Conservation (phyloP, 768 basidiomycete genomes). For the Tricholoma sp. region DNA sequence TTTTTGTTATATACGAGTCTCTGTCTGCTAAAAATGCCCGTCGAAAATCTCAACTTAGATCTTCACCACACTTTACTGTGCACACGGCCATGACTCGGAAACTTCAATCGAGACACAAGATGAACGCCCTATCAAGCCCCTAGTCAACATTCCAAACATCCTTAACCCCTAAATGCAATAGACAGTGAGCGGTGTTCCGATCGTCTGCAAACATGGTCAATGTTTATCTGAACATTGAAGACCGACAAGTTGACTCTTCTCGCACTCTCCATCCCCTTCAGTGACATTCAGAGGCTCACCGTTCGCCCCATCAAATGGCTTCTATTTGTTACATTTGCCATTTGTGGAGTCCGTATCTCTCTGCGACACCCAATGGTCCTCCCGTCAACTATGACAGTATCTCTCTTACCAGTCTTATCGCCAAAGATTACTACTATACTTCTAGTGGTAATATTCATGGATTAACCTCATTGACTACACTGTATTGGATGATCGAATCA, state of each 20-base stretch:
- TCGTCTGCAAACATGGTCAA: no score
- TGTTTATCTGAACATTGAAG: neutral
- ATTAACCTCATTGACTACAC: neutral
- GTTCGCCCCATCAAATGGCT: neutral
- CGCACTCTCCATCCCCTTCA: neutral
- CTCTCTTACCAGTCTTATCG: neutral
- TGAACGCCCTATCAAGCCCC: no score
- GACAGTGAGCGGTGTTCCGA: no score
- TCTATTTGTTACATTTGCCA: neutral
- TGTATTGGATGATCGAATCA: neutral
- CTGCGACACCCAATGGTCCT: conserved; percentile 7
- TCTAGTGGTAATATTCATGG: neutral
- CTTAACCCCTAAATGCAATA: no score
- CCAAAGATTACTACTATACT: neutral
- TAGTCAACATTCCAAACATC: no score
- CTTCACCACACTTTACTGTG: no score
- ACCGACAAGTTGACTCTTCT: neutral
- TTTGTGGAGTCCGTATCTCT: neutral
- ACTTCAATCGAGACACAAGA: no score
- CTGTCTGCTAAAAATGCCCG: no score
- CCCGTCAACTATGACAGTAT: conserved; percentile 13
- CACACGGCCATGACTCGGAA: no score
- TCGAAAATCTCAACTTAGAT: no score
- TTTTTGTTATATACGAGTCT: no score
- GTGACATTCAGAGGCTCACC: neutral